These are phyloP conservation scores for Didymella pinodella DNA, from an alignment of 2,329 filamentous ascomycete genomes.

Conservation along the genomic window DNA sequence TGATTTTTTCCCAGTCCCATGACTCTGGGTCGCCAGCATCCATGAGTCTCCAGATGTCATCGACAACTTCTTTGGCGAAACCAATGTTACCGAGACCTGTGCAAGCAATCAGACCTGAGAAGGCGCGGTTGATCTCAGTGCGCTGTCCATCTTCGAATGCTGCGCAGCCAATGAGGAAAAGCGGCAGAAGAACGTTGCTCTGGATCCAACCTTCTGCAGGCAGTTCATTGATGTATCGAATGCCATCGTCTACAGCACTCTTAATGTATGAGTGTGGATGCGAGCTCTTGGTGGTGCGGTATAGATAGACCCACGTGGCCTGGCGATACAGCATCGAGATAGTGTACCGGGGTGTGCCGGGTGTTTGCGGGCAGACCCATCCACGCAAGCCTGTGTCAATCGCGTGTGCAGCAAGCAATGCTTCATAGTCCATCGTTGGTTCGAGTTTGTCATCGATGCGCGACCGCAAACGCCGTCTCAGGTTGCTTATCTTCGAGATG, in stretches of 20 bases:
- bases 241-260: constrained; percentile 65
- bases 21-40: constrained; percentile 63
- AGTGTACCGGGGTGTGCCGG: constrained; percentile 62
- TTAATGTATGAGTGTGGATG: constrained; percentile 63
- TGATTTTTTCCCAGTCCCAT: constrained; percentile 71
- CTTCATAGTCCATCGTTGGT: constrained; percentile 75
- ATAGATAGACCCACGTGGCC: constrained; percentile 70
- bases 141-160: constrained; percentile 65
- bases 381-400: constrained; percentile 77
- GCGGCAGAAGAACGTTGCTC: constrained; percentile 66
- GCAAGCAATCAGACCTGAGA: constrained; percentile 63
- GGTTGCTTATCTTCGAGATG: constrained; percentile 78
- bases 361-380: constrained; percentile 71
- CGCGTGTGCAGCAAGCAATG: constrained; percentile 74
- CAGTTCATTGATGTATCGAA: constrained; percentile 63
- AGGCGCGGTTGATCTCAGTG: constrained; percentile 62
- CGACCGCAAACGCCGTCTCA: constrained; percentile 76
- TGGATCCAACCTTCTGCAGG: constrained; percentile 64
- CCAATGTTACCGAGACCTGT: constrained; percentile 66
- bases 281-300: constrained; percentile 67
- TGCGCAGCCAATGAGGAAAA: constrained; percentile 68
- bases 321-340: constrained; percentile 68
- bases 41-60: constrained; percentile 67
- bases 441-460: constrained; percentile 70
- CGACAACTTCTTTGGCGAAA: constrained; percentile 63